phyloP scores from a whole-genome alignment of 2,329 filamentous ascomycete species.

The Huntiella abstrusa region DNA sequence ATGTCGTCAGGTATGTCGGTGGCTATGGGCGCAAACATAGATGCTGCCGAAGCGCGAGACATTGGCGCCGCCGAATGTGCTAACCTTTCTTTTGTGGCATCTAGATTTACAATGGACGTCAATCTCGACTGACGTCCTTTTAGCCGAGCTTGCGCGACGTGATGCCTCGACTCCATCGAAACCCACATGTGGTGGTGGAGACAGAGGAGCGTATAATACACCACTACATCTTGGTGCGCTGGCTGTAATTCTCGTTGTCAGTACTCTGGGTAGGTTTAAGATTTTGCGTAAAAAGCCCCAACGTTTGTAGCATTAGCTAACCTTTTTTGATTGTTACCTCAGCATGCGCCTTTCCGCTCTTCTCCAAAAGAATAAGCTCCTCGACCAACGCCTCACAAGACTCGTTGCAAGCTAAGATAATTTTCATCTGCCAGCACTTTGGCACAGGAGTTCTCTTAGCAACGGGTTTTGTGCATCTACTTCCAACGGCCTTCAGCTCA shows the following conservation, averaged over 20 bases:
- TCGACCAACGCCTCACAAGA: constrained; percentile 1
- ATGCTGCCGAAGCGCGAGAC: no score
- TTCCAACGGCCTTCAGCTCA: constrained; percentile 48
- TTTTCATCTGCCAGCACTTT: constrained; percentile 54
- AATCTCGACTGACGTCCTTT: constrained; percentile 32
- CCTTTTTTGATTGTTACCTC: neutral
- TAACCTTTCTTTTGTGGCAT: no score
- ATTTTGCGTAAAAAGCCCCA: no score
- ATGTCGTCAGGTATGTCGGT: no score
- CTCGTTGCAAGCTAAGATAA: constrained; percentile 30
- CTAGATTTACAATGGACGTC: constrained; percentile 23
- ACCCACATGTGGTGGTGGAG: constrained; percentile 31
- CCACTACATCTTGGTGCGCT: constrained; percentile 48
- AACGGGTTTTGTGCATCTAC: constrained; percentile 64
- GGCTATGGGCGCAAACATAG: no score
- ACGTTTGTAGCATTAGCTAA: neutral
- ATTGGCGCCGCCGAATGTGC: no score
- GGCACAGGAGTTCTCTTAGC: constrained; percentile 74
- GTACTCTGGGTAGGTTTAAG: constrained; percentile 32
- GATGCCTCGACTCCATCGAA: constrained; percentile 19
- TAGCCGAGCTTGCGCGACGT: constrained; percentile 33
- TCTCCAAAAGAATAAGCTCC: constrained; percentile 33
- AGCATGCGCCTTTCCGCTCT: constrained; percentile 48
- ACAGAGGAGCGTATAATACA: constrained; percentile 42
- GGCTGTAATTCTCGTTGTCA: constrained; percentile 43